Conservation (phyloP, 805 yeast genomes). For the Lachancea sp. region DNA sequence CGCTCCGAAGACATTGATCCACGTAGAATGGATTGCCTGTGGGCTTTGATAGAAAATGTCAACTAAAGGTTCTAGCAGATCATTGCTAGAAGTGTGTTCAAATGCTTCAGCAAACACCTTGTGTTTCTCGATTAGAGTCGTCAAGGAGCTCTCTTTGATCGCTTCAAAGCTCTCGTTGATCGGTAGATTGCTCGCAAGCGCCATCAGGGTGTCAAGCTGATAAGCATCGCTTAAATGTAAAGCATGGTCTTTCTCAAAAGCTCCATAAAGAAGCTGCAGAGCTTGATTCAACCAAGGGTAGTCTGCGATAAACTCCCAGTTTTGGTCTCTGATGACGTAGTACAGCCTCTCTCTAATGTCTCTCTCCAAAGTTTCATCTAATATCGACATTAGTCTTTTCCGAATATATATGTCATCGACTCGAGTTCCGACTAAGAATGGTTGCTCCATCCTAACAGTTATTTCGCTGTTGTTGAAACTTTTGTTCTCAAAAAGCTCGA, state of each 20-base stretch:
- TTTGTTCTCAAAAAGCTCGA: constrained; percentile 80
- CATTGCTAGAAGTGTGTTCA: constrained; percentile 44
- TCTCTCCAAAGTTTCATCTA: constrained; percentile 70
- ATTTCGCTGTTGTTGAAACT: constrained; percentile 76
- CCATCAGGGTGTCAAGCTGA: constrained; percentile 47
- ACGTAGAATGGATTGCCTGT: constrained; percentile 70
- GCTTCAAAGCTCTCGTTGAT: background rate
- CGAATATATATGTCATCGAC: constrained; percentile 70
- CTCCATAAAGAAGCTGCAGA: constrained; percentile 73
- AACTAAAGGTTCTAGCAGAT: constrained; percentile 62
- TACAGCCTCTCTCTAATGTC: constrained; percentile 73
- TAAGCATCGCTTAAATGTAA: constrained; percentile 46
- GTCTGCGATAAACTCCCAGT: constrained; percentile 93
- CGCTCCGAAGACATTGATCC: constrained; percentile 80
- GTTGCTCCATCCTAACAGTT: constrained; percentile 92
- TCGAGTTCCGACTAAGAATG: constrained; percentile 90
- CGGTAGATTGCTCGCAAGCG: constrained; percentile 20
- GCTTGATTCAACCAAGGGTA: constrained; percentile 95
- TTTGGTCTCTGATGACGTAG: constrained; percentile 89
- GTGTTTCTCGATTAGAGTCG: constrained; percentile 33
- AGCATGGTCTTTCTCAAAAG: constrained; percentile 50
- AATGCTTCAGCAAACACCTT: constrained; percentile 23
- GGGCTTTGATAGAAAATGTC: constrained; percentile 80
- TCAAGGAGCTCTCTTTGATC: constrained; percentile 16
- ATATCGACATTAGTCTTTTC: constrained; percentile 67